These are phyloP conservation scores for Xanthoconium separans DNA, from an alignment of 1,284 basidiomycete genomes.

Conservation along the genomic window DNA sequence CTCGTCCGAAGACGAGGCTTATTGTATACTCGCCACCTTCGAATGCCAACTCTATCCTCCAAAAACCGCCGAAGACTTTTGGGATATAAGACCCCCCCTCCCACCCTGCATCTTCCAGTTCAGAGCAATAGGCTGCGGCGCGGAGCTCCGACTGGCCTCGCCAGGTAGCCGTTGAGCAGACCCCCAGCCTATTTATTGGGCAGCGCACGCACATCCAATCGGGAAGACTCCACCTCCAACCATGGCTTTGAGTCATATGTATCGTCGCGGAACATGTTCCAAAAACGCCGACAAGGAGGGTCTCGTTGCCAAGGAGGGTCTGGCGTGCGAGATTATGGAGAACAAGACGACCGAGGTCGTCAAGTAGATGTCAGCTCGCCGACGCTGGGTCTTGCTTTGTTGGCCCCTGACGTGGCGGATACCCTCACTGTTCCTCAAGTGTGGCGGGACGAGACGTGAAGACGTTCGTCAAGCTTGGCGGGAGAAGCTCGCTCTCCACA, in stretches of 20 bases:
- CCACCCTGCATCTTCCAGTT: too few relatives aligned
- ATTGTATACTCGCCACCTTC: too few relatives aligned
- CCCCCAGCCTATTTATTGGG: too few relatives aligned
- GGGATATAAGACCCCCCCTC: too few relatives aligned
- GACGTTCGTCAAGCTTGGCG: constrained; percentile 97
- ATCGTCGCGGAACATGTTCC: constrained; percentile 94
- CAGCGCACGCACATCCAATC: constrained; percentile 61
- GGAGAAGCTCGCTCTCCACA: constrained; percentile 94
- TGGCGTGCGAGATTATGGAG: constrained; percentile 78
- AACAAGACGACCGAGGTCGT: constrained; percentile 87
- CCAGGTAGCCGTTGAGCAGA: too few relatives aligned
- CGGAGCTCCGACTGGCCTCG: constrained; percentile 71
- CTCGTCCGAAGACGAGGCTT: too few relatives aligned
- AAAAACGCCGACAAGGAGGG: constrained; percentile 70
- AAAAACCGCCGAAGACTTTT: too few relatives aligned
- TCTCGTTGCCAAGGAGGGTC: constrained; percentile 75
- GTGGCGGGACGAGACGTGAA: constrained; percentile 88
- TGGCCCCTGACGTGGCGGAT: constrained; percentile 94
- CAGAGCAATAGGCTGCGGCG: too few relatives aligned
- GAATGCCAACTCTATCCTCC: too few relatives aligned
- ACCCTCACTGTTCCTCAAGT: constrained; percentile 70
- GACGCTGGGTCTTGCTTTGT: constrained; percentile 86
- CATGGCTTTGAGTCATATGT: constrained; percentile 90
- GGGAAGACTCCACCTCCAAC: constrained; percentile 76
- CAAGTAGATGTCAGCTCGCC: constrained; percentile 75